These are phyloP conservation scores for Erythrobasidium hasegawianum DNA, from an alignment of 1,284 basidiomycete species.

Conservation along the genomic window DNA sequence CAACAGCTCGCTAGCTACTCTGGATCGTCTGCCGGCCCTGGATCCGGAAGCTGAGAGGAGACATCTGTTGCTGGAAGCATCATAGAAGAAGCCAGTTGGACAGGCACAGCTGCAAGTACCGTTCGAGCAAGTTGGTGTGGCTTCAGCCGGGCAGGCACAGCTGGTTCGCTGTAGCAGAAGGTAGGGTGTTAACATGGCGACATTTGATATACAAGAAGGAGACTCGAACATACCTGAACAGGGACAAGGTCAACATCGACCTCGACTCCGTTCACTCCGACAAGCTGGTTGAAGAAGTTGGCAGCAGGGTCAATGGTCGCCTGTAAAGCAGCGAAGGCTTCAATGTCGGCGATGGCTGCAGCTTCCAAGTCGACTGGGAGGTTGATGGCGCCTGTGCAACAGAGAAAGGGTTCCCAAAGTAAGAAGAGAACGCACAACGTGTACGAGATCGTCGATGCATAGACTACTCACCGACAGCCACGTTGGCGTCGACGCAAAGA, in stretches of 20 bases:
- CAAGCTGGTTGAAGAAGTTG: slow-evolving; percentile 63
- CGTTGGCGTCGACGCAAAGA: not conserved
- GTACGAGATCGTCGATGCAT: not conserved
- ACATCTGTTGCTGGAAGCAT: not conserved
- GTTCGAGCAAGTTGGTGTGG: not conserved
- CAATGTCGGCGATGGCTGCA: slow-evolving; percentile 50
- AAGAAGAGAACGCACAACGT: too few relatives aligned
- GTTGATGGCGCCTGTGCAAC: not conserved
- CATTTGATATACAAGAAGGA: not conserved
- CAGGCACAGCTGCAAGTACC: not conserved
- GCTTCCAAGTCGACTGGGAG: not conserved
- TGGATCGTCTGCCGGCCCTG: not conserved
- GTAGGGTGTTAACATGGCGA: not conserved
- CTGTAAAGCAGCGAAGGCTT: slow-evolving; percentile 73
- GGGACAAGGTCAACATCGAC: not conserved
- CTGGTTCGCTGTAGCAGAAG: not conserved
- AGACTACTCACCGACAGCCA: not conserved
- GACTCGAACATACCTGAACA: not conserved
- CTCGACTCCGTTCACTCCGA: slow-evolving; percentile 1
- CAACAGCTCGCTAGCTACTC: too few relatives aligned
- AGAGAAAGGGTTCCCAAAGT: not conserved
- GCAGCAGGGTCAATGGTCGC: slow-evolving; percentile 59
- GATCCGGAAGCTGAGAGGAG: not conserved
- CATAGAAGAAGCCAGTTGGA: not conserved
- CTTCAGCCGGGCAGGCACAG: not conserved